These are phyloP conservation scores for Jimgerdemannia lactiflua DNA, from an alignment of 192 early-diverging fungal genomes.

Conservation along the genomic window DNA sequence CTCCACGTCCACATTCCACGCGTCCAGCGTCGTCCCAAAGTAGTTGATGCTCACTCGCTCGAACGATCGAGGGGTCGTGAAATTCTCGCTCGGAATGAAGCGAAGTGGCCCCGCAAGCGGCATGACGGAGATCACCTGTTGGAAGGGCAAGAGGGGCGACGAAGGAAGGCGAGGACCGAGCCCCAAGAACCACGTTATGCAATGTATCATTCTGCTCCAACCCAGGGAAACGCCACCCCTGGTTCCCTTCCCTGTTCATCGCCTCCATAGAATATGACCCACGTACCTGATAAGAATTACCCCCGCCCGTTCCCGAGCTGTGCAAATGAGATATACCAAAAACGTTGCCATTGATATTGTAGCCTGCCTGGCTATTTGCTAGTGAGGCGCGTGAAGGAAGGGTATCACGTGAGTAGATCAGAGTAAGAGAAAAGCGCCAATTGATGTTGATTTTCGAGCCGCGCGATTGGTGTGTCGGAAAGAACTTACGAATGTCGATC, in stretches of 20 bases:
- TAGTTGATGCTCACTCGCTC: not conserved
- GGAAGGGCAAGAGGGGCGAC: too few species aligned
- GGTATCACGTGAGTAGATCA: too few species aligned
- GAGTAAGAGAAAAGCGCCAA: not conserved
- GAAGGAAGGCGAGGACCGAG: too few species aligned
- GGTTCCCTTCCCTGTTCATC: too few species aligned
- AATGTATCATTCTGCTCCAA: too few species aligned
- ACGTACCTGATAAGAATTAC: not conserved
- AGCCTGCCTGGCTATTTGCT: slow-evolving; percentile 23
- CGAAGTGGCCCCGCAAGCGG: not conserved
- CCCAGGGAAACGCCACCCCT: too few species aligned
- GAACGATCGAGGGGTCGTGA: not conserved
- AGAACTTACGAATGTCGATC: slow-evolving; percentile 13
- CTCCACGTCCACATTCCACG: not conserved
- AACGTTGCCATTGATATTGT: slow-evolving; percentile 9
- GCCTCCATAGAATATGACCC: too few species aligned
- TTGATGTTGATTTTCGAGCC: not conserved
- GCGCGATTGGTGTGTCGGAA: not conserved
- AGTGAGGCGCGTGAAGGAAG: not conserved
- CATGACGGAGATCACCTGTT: not conserved
- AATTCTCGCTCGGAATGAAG: not conserved
- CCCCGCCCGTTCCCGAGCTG: slow-evolving; percentile 3
- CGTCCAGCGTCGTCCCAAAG: not conserved
- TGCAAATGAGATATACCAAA: slow-evolving; percentile 27
- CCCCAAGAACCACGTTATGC: too few species aligned